A percentile compares a stretch with the other conserved stretches of the same genome.
Conservation (phyloP, 768 basidiomycete genomes). For the Tylopilus plumbeoviolaceoides region DNA sequence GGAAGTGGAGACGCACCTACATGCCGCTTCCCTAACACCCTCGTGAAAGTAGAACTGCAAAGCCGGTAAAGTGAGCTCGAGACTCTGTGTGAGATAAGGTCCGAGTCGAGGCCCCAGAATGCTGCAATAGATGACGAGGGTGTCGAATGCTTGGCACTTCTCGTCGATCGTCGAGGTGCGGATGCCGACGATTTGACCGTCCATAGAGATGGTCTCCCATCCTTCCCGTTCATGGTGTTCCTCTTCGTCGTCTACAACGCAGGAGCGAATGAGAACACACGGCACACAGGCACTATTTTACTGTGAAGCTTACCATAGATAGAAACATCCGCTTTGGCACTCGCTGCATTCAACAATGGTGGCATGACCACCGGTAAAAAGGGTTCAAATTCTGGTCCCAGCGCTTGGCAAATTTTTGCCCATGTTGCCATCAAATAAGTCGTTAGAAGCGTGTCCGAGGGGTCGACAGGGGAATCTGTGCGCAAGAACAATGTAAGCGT, state of each 20-base stretch:
- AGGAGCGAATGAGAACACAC: background rate
- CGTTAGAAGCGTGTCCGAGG: slow-evolving; percentile 63
- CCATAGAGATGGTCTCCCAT: slow-evolving; percentile 75
- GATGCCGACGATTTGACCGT: slow-evolving; percentile 73
- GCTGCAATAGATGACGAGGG: slow-evolving; percentile 76
- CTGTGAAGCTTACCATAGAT: slow-evolving; percentile 48
- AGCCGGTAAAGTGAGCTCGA: slow-evolving; percentile 69
- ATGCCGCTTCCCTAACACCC: slow-evolving; percentile 72
- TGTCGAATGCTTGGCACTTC: slow-evolving; percentile 85
- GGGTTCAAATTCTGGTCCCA: slow-evolving; percentile 81
- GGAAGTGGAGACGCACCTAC: slow-evolving; percentile 49
- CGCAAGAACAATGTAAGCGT: background rate
- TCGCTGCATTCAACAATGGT: slow-evolving; percentile 65
- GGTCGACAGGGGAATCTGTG: slow-evolving; percentile 62
- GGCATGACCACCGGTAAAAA: slow-evolving; percentile 87
- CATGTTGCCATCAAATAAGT: slow-evolving; percentile 84
- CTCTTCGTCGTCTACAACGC: slow-evolving; percentile 51
- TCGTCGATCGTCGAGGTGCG: slow-evolving; percentile 80
- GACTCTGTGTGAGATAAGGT: slow-evolving; percentile 65
- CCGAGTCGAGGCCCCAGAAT: slow-evolving; percentile 63
- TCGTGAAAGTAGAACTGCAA: slow-evolving; percentile 81
- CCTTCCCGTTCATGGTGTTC: slow-evolving; percentile 59
- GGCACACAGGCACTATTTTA: background rate
- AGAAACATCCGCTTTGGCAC: slow-evolving; percentile 76
- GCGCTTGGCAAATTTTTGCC: slow-evolving; percentile 85